Percentiles rank a stretch among this genome's conserved stretches.
phyloP scores from a whole-genome alignment of 306 rosid genomes.

The Cucurbita moschata region DNA sequence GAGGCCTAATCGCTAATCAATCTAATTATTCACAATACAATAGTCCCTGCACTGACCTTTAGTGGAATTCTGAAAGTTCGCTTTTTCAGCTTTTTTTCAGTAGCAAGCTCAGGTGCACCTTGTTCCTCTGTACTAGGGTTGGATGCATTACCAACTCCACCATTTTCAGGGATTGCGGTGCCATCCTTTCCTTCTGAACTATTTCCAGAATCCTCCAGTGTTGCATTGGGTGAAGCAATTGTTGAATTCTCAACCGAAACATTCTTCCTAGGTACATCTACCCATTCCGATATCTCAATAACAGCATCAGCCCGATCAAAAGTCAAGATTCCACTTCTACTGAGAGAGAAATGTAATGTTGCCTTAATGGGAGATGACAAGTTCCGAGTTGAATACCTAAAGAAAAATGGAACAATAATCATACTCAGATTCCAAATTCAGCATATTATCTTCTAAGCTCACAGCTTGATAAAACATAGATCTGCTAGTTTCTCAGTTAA shows the following conservation, averaged over 20 bases:
- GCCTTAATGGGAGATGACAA: constrained; percentile 83
- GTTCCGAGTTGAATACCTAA: constrained; percentile 75
- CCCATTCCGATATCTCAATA: constrained; percentile 86
- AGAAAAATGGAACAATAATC: constrained; percentile 8
- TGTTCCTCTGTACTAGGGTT: constrained; percentile 37
- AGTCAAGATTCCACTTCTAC: constrained; percentile 86
- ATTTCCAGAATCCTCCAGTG: constrained; percentile 43
- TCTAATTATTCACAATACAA: background rate
- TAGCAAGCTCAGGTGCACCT: constrained; percentile 28
- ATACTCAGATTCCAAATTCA: background rate
- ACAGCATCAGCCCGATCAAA: constrained; percentile 92
- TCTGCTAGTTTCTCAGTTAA: constrained; percentile 1
- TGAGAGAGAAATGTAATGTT: constrained; percentile 75
- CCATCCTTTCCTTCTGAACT: constrained; percentile 47
- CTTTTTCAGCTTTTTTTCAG: constrained; percentile 72
- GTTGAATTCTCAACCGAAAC: constrained; percentile 67
- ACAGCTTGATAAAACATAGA: background rate
- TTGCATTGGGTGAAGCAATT: constrained; percentile 31
- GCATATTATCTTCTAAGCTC: background rate
- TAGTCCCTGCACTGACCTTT: constrained; percentile 36
- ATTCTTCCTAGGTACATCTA: constrained; percentile 73
- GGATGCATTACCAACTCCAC: constrained; percentile 25
- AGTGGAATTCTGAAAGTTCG: constrained; percentile 74
- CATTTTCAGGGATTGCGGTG: constrained; percentile 35
- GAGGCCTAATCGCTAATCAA: background rate